Percentiles rank a stretch among this genome's conserved stretches.
These are phyloP conservation scores for Talaromyces rugulosus DNA, from an alignment of 2,329 filamentous ascomycete genomes.

Conservation along the genomic window DNA sequence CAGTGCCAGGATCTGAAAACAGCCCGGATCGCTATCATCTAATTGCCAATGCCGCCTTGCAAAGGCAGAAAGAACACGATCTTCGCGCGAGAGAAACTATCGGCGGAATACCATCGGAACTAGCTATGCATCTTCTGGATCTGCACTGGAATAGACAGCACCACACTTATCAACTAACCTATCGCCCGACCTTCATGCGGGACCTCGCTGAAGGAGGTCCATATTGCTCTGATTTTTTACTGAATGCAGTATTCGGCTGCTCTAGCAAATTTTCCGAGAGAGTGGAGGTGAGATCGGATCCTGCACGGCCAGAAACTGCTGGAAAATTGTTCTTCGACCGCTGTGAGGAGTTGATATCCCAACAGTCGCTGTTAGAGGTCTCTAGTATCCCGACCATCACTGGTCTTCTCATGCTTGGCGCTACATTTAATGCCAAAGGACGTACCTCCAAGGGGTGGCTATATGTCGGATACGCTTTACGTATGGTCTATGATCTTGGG, in stretches of 20 bases:
- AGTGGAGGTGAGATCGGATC: conserved; percentile 29
- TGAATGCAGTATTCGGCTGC: conserved; percentile 41
- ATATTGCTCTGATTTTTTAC: conserved; percentile 34
- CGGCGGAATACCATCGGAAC: conserved; percentile 19
- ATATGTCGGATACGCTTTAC: conserved; percentile 37
- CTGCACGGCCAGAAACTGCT: conserved; percentile 30
- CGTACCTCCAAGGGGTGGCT: conserved; percentile 33
- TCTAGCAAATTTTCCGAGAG: conserved; percentile 38
- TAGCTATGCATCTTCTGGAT: conserved; percentile 35
- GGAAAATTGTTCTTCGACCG: conserved; percentile 37
- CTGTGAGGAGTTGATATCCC: conserved; percentile 32
- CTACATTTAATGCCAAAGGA: conserved; percentile 22
- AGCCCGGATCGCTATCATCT: conserved; percentile 19
- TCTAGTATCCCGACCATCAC: conserved; percentile 36
- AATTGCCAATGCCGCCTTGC: conserved; percentile 19
- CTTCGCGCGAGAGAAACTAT: conserved; percentile 15
- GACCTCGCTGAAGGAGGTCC: conserved; percentile 32
- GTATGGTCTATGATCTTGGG: conserved; percentile 41
- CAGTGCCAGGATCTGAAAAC: not conserved
- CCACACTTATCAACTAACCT: conserved; percentile 35
- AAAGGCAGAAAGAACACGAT: conserved; percentile 18
- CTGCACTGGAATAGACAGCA: conserved; percentile 40
- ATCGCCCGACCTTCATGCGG: conserved; percentile 36
- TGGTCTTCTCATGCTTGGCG: conserved; percentile 28
- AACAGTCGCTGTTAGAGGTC: conserved; percentile 29